Evolutionary conservation across 441 rosid genomes (phyloP), one percentile per base, ranked within the genome.

Genomic region (Arabidopsis hybrid): DNA sequence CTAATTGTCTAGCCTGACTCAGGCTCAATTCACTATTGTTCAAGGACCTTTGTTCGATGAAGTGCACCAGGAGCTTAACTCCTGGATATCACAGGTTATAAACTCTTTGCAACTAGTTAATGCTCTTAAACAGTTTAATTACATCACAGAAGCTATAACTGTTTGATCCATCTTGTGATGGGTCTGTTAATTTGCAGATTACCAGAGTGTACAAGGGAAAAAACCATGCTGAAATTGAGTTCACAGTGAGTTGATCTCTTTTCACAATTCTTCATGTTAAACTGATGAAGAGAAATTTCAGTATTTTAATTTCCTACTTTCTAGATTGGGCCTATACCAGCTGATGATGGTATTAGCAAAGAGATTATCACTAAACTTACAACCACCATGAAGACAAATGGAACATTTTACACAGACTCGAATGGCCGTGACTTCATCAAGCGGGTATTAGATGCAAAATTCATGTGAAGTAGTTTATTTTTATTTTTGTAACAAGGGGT

Each of bases 251-350:
- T 77, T 39, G 16, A 21, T 21, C 59, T 72, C 55, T 70, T 53
- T 34, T 35, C 18, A 59, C 32, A 8, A 49, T 13, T 69, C 60
- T 43, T 69, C 60, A 4, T 53, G 8, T 57, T 52, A 58, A 52
- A 53, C 65, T 67, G 50, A 49, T 75, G 72, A 63, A 69, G 65
- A 51, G 31, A 53, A 57, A 8, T 29, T 71, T 21, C 35, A 21
- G 43, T 64, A 34, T 75, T 38, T 46, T 65, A 55, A 74, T 80
- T 53, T 80, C 69, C 67, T 72, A 52, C 71, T 75, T 66, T 62
- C 75, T 81, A 88, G 92, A 79, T 89, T 73, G 95, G 95, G 73
- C 92, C 95, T 45, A 86, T 89, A 72, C 92, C 92, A 59, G 78
- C 69, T 16, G 85, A 83, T 78, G 95, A 89, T 83, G 87, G 86